A percentile compares a stretch with the other conserved stretches of the same genome.
Evolutionary conservation across 2,329 filamentous ascomycete genomes (phyloP).

Genomic region (Lasiodiplodia gonubiensis): DNA sequence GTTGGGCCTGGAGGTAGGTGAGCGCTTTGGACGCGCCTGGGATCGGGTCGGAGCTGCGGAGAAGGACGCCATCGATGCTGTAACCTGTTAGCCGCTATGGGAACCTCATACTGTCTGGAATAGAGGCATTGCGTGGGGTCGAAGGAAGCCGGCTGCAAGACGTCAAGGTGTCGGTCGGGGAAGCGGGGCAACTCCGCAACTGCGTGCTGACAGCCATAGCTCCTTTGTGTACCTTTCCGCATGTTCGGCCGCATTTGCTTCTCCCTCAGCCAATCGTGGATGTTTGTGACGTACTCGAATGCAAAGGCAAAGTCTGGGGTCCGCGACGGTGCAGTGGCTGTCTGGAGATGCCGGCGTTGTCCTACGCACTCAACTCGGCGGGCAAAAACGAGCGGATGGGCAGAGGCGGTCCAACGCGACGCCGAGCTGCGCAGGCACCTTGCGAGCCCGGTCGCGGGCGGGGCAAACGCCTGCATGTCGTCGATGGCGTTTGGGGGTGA

Average conservation of each 20-base stretch:
- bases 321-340: background rate
- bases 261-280: background rate
- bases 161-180: slow-evolving; percentile 44
- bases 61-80: slow-evolving; percentile 92
- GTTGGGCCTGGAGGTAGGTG: slow-evolving; percentile 71
- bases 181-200: slow-evolving; percentile 17
- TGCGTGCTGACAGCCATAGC: slow-evolving; percentile 35
- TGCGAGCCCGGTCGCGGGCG: background rate
- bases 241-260: background rate
- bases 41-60: slow-evolving; percentile 79
- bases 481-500: background rate
- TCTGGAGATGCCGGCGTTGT: slow-evolving; percentile 15
- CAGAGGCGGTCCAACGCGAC: background rate
- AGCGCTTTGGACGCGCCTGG: slow-evolving; percentile 79
- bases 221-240: background rate
- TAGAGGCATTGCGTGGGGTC: background rate
- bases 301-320: slow-evolving; percentile 60
- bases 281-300: slow-evolving; percentile 56
- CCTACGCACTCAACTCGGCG: background rate
- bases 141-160: background rate
- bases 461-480: slow-evolving; percentile 15
- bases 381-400: background rate
- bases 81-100: slow-evolving; percentile 36
- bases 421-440: background rate
- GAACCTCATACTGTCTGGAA: background rate